Percentiles rank a stretch among this genome's conserved stretches.
Conservation (phyloP, 2,329 filamentous ascomycete genomes). For the Chaetomium olivaceum region DNA sequence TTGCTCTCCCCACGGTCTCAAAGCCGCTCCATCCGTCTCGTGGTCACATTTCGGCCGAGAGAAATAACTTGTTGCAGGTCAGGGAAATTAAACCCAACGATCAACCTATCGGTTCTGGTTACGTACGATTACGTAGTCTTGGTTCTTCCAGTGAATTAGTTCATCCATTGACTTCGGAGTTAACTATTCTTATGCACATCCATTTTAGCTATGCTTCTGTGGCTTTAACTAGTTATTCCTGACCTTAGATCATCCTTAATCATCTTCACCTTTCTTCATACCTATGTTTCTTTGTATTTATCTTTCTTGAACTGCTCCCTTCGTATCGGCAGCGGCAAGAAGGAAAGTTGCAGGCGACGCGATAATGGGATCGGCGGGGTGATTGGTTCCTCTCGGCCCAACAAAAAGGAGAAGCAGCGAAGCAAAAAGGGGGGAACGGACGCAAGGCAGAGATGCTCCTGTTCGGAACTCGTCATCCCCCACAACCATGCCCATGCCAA, state of each 20-base stretch:
- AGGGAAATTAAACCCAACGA: not conserved
- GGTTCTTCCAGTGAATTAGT: not conserved
- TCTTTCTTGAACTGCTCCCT: not conserved
- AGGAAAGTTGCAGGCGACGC: conserved; percentile 9
- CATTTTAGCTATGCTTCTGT: not conserved
- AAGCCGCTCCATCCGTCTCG: not conserved
- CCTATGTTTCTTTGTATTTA: too few relatives aligned
- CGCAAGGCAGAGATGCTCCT: not conserved
- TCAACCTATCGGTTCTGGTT: not conserved
- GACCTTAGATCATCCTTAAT: not conserved
- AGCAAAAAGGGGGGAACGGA: conserved; percentile 11
- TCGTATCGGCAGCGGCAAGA: conserved; percentile 4
- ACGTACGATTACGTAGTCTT: not conserved
- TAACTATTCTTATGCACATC: not conserved
- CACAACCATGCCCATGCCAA: too few relatives aligned
- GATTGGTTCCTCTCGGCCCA: conserved; percentile 14
- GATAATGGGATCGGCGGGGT: conserved; percentile 21
- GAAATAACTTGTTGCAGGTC: not conserved
- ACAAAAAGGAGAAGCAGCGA: conserved; percentile 7
- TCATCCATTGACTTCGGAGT: not conserved
- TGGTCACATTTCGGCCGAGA: not conserved
- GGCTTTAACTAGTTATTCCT: not conserved
- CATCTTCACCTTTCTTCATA: not conserved
- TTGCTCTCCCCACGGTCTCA: not conserved
- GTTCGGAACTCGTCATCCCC: not conserved